Evolutionary conservation across 2,329 filamentous ascomycete genomes (phyloP), one percentile per base, ranked within the genome.

Genomic region (Pleomassaria siparia): DNA sequence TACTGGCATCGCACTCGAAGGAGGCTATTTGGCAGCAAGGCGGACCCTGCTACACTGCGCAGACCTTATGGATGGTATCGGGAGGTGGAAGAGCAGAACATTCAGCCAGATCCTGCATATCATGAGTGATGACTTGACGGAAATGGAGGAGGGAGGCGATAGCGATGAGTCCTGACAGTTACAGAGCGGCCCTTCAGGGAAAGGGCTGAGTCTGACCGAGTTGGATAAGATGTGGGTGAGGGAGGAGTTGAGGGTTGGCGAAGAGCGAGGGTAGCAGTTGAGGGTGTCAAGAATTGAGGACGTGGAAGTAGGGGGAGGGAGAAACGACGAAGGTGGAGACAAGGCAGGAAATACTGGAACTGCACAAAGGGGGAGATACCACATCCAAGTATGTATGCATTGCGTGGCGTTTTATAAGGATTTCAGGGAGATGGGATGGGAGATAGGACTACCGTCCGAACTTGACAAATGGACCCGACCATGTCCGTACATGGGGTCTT

Each of bases 41-140:
- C 66, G 76, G 15, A 76, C 78, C 11, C 53, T 81, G 22, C 63
- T 80, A 13, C 77, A 80, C 54, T 80, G 77, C 58, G 77, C 77
- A 2, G 72, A 75, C 33, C 63, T 80, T 12, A 72, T 81, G 60
- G 78, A 80, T 46, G 78, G 78, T 32, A 75, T 78, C 42, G 77
- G 76, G 12, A 73, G 76, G 28, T 78, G 78, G 76, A 77, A 75
- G 52, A 73, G 75, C 35, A 68, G 73, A 46, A 77, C 76, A 2
- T 77, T 79, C 53, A 76, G 73, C 3, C 73, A 78, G 53, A 76
- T 80, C 42, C 58, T 80, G 40, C 75, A 79, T 53, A 80, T 80
- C 22, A 80, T 81, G 78, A 79, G 77, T 55, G 78, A 80, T 64
- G 71, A 73, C 48, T 53, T 75, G 33, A 71, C 73, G 20, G 72